Base-by-base conservation (phyloP, 2,329 filamentous ascomycete genomes). In the Lithohypha guttulata region DNA sequence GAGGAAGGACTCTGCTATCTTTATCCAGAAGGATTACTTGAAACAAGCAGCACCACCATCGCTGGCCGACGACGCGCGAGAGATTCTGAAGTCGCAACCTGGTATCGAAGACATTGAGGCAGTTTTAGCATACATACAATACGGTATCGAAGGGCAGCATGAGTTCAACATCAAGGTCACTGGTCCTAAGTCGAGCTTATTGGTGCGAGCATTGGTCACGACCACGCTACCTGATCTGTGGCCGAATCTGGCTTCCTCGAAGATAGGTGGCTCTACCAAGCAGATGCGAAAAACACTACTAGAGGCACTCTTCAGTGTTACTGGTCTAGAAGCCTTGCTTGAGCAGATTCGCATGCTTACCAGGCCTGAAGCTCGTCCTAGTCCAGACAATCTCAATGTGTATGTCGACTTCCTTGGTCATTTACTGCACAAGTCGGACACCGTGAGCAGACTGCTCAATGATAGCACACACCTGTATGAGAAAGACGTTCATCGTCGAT, bases 171-270 rank as follows among this genome's bases (percentile, higher is more conserved):
- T 89, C 34, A 65, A 68, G 30, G 58, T 65, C 2, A 79, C 84
- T 3, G 72, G 72, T 21, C 78, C 87, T 1, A 63, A 75, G 44
- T 74, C 77, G 41, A 77, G 84, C 14, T 82, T 86, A 51, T 74
- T 95, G 21, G 67, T 89, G 37, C 79, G 86, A 53, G 64, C 75
- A 2, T 63, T 98, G 23, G 76, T 93, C 42, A 78, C 73, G 11
- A 74, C 78, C 21, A 86, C 82, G 18, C 65, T 85, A 6, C 82
- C 84, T 1, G 83, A 87, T 54, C 93, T 89, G 59, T 96, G 91
- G 89, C n/a, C 25, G 9, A 36, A 27, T 8, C 35, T 51, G 11
- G 34, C 41, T 1, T 32, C 37, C n/a, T 13, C 28, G 10, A 30
- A 48, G n/a, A 10, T 25, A n/a, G 19, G 25, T n/a, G 14, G 13